Percentiles rank a stretch among this genome's conserved stretches.
phyloP scores from a whole-genome alignment of 192 early-diverging fungal species.

The Entomortierella parvispora region DNA sequence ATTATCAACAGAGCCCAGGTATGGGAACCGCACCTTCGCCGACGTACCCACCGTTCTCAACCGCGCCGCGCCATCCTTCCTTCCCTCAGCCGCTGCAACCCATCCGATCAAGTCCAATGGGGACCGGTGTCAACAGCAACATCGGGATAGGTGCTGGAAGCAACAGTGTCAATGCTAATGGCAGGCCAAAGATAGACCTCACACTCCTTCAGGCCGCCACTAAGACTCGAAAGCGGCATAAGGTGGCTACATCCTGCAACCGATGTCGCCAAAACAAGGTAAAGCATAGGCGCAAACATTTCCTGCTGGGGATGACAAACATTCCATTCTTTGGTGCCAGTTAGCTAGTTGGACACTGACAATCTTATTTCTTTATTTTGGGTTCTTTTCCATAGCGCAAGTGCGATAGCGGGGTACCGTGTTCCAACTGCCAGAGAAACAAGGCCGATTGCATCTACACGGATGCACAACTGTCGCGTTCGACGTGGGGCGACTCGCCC shows the following conservation, averaged over 20 bases:
- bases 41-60: too few relatives aligned
- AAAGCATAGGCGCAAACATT: background rate
- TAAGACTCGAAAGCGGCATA: constrained; percentile 48
- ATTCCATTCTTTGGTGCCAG: background rate
- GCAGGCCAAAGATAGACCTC: constrained; percentile 2
- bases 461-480: constrained; percentile 47
- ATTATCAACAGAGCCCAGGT: too few relatives aligned
- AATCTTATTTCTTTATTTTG: background rate
- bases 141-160: background rate
- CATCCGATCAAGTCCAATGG: too few relatives aligned
- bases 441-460: constrained; percentile 47
- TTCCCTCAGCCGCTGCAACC: too few relatives aligned
- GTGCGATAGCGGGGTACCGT: constrained; percentile 48
- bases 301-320: background rate
- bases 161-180: background rate
- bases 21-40: too few relatives aligned
- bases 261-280: constrained; percentile 52
- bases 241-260: constrained; percentile 50
- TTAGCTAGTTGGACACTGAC: background rate
- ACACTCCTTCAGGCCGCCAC: constrained; percentile 14
- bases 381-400: constrained; percentile 22
- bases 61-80: too few relatives aligned
- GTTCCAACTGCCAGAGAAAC: constrained; percentile 50
- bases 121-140: too few relatives aligned
- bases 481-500: constrained; percentile 47